Evolutionary conservation across 805 yeast species (phyloP).

Genomic region (Henningerozyma blattae): DNA sequence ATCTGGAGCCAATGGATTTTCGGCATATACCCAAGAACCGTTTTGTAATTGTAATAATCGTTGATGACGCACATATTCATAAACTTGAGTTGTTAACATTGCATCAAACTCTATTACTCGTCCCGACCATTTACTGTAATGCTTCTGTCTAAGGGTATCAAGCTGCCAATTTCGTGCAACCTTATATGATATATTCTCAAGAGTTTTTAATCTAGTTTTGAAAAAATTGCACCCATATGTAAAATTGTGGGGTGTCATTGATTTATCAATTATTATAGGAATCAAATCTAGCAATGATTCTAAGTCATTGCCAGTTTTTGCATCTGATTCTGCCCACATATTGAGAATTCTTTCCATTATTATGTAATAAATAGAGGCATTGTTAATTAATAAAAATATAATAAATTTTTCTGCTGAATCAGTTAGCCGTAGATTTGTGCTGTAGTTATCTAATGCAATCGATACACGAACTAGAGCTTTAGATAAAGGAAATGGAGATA

Average conservation of each 20-base stretch:
- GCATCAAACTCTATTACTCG: constrained; percentile 38
- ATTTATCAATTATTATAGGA: constrained; percentile 20
- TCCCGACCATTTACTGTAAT: constrained; percentile 32
- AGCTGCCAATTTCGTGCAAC: constrained; percentile 47
- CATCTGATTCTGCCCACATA: constrained; percentile 49
- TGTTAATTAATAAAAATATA: constrained; percentile 19
- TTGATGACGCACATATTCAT: constrained; percentile 64
- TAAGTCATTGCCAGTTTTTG: constrained; percentile 39
- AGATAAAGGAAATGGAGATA: constrained; percentile 38
- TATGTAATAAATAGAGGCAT: constrained; percentile 44
- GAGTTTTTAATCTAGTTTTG: too few species aligned
- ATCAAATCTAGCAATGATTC: constrained; percentile 37
- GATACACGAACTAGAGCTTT: constrained; percentile 27
- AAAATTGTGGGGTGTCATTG: too few species aligned
- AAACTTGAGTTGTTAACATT: constrained; percentile 42
- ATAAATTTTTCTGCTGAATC: constrained; percentile 12
- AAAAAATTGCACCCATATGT: too few species aligned
- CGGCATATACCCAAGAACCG: constrained; percentile 74
- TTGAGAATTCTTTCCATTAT: constrained; percentile 46
- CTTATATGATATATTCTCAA: constrained; percentile 21
- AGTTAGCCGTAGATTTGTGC: not conserved
- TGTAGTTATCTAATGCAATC: constrained; percentile 11
- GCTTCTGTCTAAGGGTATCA: constrained; percentile 26
- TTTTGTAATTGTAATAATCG: constrained; percentile 56
- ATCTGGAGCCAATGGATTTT: constrained; percentile 31